Conservation (phyloP, 805 yeast genomes). For the Ogataea paradorogensis region DNA sequence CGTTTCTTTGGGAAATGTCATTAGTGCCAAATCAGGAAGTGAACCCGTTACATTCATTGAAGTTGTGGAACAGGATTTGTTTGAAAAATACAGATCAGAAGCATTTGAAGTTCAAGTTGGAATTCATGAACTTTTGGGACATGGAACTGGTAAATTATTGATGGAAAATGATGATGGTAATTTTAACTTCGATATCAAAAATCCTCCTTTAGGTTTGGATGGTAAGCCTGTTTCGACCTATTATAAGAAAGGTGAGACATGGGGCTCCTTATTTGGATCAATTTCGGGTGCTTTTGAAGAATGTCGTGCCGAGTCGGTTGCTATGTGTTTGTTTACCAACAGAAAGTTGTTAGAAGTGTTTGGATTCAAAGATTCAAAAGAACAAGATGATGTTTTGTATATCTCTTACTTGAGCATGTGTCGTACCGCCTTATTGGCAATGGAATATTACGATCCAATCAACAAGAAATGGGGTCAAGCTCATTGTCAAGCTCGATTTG, state of each 20-base stretch:
- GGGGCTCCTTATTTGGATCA: constrained; percentile 85
- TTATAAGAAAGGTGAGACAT: constrained; percentile 80
- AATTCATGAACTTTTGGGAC: constrained; percentile 87
- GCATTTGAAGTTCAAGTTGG: constrained; percentile 94
- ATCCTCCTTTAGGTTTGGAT: constrained; percentile 61
- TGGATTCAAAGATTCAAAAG: constrained; percentile 56
- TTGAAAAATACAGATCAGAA: constrained; percentile 69
- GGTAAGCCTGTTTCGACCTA: constrained; percentile 62
- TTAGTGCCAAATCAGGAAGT: constrained; percentile 68
- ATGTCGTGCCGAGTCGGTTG: constrained; percentile 90
- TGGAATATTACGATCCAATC: constrained; percentile 85
- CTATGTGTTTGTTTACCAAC: constrained; percentile 73
- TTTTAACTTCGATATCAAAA: constrained; percentile 66
- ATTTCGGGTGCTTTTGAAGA: constrained; percentile 88
- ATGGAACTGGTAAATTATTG: constrained; percentile 84
- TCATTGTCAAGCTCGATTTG: constrained; percentile 90
- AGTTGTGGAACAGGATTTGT: constrained; percentile 51
- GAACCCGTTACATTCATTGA: constrained; percentile 67
- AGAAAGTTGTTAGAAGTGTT: constrained; percentile 67
- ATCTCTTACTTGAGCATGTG: constrained; percentile 80
- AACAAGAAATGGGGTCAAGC: constrained; percentile 90
- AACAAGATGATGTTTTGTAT: constrained; percentile 61
- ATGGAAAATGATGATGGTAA: constrained; percentile 53
- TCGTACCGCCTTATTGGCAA: constrained; percentile 78
- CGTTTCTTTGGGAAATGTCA: constrained; percentile 83